These are phyloP conservation scores for Lasiosphaeria miniovina DNA, from an alignment of 495 filamentous ascomycete species.

Conservation along the genomic window DNA sequence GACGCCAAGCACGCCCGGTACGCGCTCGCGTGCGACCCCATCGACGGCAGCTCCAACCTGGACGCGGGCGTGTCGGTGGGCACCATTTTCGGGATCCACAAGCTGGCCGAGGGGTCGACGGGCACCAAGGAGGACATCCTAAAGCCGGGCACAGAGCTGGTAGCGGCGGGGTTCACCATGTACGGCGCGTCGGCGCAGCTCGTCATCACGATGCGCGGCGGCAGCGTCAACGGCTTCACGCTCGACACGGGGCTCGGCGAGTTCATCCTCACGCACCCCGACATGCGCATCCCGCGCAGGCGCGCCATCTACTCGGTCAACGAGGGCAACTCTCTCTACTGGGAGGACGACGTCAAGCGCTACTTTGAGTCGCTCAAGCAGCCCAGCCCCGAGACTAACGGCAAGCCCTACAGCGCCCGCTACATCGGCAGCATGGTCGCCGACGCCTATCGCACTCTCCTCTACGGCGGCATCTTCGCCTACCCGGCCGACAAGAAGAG, in stretches of 20 bases:
- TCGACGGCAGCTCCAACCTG: constrained; percentile 95
- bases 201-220: constrained; percentile 94
- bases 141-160: constrained; percentile 81
- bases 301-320: constrained; percentile 96
- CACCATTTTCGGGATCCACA: constrained; percentile 95
- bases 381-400: constrained; percentile 49
- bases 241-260: constrained; percentile 94
- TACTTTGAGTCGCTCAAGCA: constrained; percentile 90
- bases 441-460: constrained; percentile 90
- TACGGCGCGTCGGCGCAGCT: constrained; percentile 96
- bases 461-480: constrained; percentile 96
- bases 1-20: constrained; percentile 80
- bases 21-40: constrained; percentile 95
- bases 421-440: constrained; percentile 99
- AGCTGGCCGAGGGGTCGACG: constrained; percentile 66
- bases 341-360: constrained; percentile 81
- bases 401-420: constrained; percentile 89
- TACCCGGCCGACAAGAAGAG: constrained; percentile 98
- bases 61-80: constrained; percentile 98
- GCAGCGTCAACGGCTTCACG: constrained; percentile 93
- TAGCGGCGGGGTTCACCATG: constrained; percentile 98
- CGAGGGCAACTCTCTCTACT: constrained; percentile 95
- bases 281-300: constrained; percentile 80
- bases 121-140: constrained; percentile 80
- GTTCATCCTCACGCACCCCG: constrained; percentile 95